A percentile compares a stretch with the other conserved stretches of the same genome.
phyloP scores from a whole-genome alignment of 208 protist species.

The Trypanosoma brucei region DNA sequence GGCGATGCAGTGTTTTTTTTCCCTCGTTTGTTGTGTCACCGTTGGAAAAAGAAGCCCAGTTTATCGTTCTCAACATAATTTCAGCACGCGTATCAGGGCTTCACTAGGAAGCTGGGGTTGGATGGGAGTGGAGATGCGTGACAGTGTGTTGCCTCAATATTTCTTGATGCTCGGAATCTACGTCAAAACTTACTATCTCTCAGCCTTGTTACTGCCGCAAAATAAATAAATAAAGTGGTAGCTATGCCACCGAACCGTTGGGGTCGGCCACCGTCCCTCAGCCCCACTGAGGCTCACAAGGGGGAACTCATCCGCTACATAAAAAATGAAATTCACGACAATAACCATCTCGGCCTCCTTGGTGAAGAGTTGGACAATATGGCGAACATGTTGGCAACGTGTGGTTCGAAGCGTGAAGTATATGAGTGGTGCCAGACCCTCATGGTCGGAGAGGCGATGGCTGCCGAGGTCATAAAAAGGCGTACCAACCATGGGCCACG shows the following conservation, averaged over 20 bases:
- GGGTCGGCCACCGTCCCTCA: conserved; percentile 17
- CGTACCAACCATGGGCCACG: conserved; percentile 44
- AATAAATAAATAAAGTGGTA: not conserved
- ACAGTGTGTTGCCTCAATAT: too few species aligned
- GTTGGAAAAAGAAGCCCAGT: too few species aligned
- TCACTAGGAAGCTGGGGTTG: too few species aligned
- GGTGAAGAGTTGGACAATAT: conserved; percentile 74
- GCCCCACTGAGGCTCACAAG: conserved; percentile 10
- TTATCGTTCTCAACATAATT: too few species aligned
- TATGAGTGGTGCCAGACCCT: conserved; percentile 75
- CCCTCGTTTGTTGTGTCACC: too few species aligned
- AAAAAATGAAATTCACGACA: conserved; percentile 46
- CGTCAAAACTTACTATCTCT: not conserved
- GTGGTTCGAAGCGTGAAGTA: conserved; percentile 52
- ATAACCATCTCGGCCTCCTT: conserved; percentile 69
- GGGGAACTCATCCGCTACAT: conserved; percentile 44
- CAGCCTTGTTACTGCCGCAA: not conserved
- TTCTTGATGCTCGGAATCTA: too few species aligned
- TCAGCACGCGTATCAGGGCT: too few species aligned
- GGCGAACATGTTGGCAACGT: conserved; percentile 43
- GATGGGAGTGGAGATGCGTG: too few species aligned
- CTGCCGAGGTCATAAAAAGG: conserved; percentile 59
- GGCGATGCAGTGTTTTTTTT: too few species aligned
- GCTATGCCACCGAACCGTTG: conserved; percentile 63
- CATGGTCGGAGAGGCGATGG: conserved; percentile 67